Percentiles rank a stretch among this genome's conserved stretches.
Conservation (phyloP, 23 red algal genomes). For the Cyanidiococcus yangmingshanensis region DNA sequence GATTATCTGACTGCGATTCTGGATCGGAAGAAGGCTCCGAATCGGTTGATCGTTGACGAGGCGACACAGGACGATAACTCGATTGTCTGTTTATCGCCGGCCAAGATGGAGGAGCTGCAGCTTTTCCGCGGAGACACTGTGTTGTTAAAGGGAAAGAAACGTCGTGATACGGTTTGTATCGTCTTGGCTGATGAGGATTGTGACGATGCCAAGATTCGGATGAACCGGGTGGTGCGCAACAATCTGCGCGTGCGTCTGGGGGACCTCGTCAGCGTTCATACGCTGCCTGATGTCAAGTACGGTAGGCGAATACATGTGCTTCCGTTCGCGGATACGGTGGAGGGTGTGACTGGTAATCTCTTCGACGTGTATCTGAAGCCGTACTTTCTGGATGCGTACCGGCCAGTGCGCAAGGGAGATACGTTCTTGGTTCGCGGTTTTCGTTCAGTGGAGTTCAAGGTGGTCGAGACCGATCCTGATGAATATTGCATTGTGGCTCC, state of each 20-base stretch:
- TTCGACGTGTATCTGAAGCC: conserved; percentile 91
- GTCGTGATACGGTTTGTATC: conserved; percentile 93
- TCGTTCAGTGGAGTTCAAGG: conserved; percentile 97
- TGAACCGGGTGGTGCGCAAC: conserved; percentile 94
- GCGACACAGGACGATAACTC: conserved; percentile 96
- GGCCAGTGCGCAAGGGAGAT: conserved; percentile 93
- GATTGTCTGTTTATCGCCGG: conserved; percentile 72
- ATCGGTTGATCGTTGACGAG: conserved; percentile 91
- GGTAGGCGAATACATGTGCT: conserved; percentile 94
- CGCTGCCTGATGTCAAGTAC: conserved; percentile 91
- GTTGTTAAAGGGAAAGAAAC: conserved; percentile 83
- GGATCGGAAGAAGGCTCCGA: conserved; percentile 95
- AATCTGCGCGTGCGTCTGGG: conserved; percentile 90
- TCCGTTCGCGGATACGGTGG: conserved; percentile 90
- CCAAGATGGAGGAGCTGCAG: conserved; percentile 98
- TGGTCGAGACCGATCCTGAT: conserved; percentile 97
- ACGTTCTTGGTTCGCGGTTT: conserved; percentile 93
- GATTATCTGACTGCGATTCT: conserved; percentile 92
- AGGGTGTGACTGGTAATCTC: conserved; percentile 85
- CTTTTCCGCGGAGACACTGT: conserved; percentile 99
- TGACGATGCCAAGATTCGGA: conserved; percentile 66
- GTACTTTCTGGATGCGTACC: conserved; percentile 98
- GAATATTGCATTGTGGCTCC: conserved; percentile 97
- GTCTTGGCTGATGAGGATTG: conserved; percentile 90
- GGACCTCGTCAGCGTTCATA: conserved; percentile 79